Conservation (phyloP, 1,284 basidiomycete species). For the Vanrija sp. region DNA sequence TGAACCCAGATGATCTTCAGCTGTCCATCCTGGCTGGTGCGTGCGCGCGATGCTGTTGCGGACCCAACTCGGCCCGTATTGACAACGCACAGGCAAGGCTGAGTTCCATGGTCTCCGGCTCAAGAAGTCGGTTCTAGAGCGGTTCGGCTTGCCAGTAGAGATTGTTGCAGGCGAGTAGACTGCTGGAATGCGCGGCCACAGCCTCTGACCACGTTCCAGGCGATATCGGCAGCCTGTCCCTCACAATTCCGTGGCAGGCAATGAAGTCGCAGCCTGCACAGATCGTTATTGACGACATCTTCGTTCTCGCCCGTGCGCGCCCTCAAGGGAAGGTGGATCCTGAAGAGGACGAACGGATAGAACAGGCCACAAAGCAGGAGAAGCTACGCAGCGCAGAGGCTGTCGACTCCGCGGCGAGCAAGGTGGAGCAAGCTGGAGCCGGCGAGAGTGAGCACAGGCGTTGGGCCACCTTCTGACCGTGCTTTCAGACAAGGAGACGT, state of each 20-base stretch:
- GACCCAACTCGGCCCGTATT: neutral
- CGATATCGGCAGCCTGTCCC: conserved; percentile 84
- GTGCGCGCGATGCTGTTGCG: neutral
- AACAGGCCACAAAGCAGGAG: conserved; percentile 83
- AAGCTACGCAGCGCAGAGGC: conserved; percentile 85
- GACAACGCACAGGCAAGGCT: conserved; percentile 63
- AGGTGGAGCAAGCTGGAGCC: conserved; percentile 50
- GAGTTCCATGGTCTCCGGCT: conserved; percentile 76
- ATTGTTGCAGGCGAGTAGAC: conserved; percentile 75
- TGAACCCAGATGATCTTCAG: conserved; percentile 92
- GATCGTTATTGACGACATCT: conserved; percentile 89
- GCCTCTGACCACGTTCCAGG: conserved; percentile 53
- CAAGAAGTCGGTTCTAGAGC: conserved; percentile 92
- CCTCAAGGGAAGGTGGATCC: conserved; percentile 59
- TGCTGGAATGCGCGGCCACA: neutral
- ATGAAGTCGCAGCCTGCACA: conserved; percentile 90
- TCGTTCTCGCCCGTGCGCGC: conserved; percentile 61
- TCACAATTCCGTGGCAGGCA: conserved; percentile 94
- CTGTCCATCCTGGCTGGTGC: conserved; percentile 88
- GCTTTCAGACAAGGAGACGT: conserved; percentile 59
- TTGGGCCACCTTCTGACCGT: neutral
- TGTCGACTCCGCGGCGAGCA: conserved; percentile 59
- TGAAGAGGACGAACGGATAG: conserved; percentile 77
- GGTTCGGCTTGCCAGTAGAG: conserved; percentile 93
- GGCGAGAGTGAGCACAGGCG: conserved; percentile 29